phyloP scores from a whole-genome alignment of 768 basidiomycete species.

The Suillus discolor region DNA sequence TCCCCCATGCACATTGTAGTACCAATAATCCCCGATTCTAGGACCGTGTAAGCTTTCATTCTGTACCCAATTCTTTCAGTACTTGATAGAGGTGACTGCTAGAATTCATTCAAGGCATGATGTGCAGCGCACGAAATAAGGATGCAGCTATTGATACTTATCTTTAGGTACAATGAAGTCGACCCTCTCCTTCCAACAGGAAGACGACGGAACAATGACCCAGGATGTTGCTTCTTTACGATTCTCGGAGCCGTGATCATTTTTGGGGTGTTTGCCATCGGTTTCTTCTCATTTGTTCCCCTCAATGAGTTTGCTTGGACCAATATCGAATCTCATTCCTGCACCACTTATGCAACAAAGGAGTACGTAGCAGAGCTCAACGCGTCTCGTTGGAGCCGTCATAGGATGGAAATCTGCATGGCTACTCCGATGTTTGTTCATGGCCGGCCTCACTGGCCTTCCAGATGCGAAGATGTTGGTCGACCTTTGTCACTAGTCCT shows the following conservation, averaged over 20 bases:
- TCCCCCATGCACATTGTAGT: not conserved
- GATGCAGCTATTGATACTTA: not conserved
- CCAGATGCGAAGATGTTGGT: constrained; percentile 27
- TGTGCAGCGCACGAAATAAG: not conserved
- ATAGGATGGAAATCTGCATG: constrained; percentile 25
- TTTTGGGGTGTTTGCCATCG: not conserved
- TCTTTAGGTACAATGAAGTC: not conserved
- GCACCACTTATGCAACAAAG: constrained; percentile 30
- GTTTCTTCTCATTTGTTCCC: not conserved
- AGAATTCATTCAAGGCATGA: not conserved
- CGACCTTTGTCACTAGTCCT: not conserved
- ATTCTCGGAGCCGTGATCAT: not conserved
- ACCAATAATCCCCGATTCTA: not conserved
- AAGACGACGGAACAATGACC: constrained; percentile 1
- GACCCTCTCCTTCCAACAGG: not conserved
- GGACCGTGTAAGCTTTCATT: not conserved
- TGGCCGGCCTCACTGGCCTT: constrained; percentile 21
- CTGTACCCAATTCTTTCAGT: too few species aligned
- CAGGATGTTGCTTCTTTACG: constrained; percentile 6
- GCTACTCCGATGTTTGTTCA: constrained; percentile 24
- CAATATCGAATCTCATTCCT: constrained; percentile 19
- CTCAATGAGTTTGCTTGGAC: constrained; percentile 18
- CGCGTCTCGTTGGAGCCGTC: constrained; percentile 29
- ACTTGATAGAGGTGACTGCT: not conserved
- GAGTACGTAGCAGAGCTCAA: constrained; percentile 31